A percentile compares a stretch with the other conserved stretches of the same genome.
Evolutionary conservation across 1,284 basidiomycete species (phyloP).

Genomic region (Leccinum glutinopallens): DNA sequence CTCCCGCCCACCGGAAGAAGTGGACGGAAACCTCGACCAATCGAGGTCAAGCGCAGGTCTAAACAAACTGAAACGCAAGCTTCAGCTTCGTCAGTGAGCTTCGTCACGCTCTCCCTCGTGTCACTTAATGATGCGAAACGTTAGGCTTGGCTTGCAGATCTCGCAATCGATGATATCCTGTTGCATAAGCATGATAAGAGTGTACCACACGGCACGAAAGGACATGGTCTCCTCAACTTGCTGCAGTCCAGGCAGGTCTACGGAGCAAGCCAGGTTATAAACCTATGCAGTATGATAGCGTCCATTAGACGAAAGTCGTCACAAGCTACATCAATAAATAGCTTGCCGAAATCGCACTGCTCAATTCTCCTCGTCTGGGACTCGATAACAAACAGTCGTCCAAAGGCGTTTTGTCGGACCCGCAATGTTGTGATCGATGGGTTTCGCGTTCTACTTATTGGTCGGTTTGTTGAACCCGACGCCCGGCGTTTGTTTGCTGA

Average conservation of each 20-base stretch:
- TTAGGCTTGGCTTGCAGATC: slow-evolving; percentile 87
- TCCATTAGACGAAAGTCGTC: slow-evolving; percentile 88
- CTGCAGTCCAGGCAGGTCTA: slow-evolving; percentile 76
- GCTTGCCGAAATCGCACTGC: slow-evolving; percentile 80
- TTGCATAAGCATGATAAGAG: slow-evolving; percentile 86
- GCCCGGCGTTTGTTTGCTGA: slow-evolving; percentile 10
- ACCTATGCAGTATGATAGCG: slow-evolving; percentile 76
- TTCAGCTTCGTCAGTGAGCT: slow-evolving; percentile 48
- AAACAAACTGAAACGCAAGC: slow-evolving; percentile 53
- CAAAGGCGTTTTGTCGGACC: slow-evolving; percentile 73
- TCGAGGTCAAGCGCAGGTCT: slow-evolving; percentile 39
- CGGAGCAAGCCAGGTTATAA: slow-evolving; percentile 76
- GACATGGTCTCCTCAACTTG: slow-evolving; percentile 88
- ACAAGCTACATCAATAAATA: slow-evolving; percentile 91
- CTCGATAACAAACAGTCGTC: slow-evolving; percentile 80
- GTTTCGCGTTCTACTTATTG: slow-evolving; percentile 81
- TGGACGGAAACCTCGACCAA: slow-evolving; percentile 66
- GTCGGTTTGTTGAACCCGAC: slow-evolving; percentile 41
- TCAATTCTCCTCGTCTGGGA: slow-evolving; percentile 70
- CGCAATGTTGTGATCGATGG: slow-evolving; percentile 75
- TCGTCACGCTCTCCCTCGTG: slow-evolving; percentile 61
- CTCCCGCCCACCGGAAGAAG: slow-evolving; percentile 65
- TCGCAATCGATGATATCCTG: slow-evolving; percentile 88
- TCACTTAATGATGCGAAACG: slow-evolving; percentile 90
- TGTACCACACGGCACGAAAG: slow-evolving; percentile 93